Evolutionary conservation across 345 rosid genomes (phyloP).

Genomic region (Linum usitatissimum): DNA sequence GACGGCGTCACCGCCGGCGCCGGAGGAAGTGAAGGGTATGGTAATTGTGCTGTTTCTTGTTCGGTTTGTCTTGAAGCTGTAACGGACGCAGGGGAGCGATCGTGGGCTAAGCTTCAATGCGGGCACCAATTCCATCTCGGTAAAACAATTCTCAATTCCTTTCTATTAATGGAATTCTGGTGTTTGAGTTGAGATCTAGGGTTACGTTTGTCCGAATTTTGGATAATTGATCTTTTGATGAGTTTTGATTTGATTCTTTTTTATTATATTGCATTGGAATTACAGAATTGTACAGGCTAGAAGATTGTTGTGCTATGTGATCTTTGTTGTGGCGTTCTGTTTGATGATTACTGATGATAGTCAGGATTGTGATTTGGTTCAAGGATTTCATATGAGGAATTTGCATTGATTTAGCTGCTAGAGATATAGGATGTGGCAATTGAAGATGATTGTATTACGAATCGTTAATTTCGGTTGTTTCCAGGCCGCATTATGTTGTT

Average conservation of each 20-base stretch:
- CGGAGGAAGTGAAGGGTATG: constrained; percentile 28
- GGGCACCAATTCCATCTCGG: constrained; percentile 93
- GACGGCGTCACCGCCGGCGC: constrained; percentile 32
- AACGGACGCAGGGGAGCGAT: constrained; percentile 66
- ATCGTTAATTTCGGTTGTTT: too few relatives aligned
- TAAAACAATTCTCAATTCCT: constrained; percentile 16
- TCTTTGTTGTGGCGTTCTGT: too few relatives aligned
- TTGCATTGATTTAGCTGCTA: too few relatives aligned
- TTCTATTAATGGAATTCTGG: not conserved
- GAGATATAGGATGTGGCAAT: too few relatives aligned
- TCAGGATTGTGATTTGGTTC: too few relatives aligned
- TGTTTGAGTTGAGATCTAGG: constrained; percentile 19
- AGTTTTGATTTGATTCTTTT: not conserved
- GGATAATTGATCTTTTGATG: not conserved
- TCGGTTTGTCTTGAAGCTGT: constrained; percentile 95
- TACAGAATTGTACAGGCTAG: too few relatives aligned
- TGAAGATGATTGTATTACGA: too few relatives aligned
- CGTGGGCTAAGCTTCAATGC: constrained; percentile 97
- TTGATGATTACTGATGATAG: too few relatives aligned
- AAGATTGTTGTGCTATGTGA: too few relatives aligned
- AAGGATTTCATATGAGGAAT: too few relatives aligned
- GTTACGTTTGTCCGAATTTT: not conserved
- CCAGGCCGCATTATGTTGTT: too few relatives aligned
- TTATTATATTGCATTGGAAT: too few relatives aligned
- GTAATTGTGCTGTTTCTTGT: constrained; percentile 59